Evolutionary conservation across 345 rosid genomes (phyloP), one percentile per base, ranked within the genome.

Genomic region (Euphorbia lathyris): DNA sequence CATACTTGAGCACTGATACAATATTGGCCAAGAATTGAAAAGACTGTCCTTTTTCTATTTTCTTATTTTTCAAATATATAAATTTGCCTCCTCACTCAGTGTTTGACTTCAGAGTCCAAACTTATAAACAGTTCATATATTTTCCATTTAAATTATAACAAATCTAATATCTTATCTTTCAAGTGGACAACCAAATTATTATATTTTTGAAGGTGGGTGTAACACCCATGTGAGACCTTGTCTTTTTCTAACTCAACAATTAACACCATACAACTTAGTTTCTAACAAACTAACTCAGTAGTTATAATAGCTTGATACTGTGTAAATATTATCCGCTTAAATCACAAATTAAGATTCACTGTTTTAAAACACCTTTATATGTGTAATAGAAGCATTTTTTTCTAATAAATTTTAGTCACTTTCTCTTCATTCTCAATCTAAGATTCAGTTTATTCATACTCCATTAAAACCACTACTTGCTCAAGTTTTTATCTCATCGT

Each of bases 121-220:
- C 27, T 64, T 45, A 50, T 40, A 9, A 17, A 59, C 7, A 45
- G 59, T 61, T 34, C 58, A 19, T 36, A 29, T 23, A 40, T 58
- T 75, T 67, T 68, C 55, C 53, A 52, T 51, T 50, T 20, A 34
- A 25, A 60, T 67, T 62, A 55, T 66, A 56, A 29, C 34, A 65
- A 32, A 58, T 63, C 40, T 70, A 43, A 30, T 57, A 47, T 70
- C 52, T 12, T 51, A 32, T 58, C 38, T 69, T n/a, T 51, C 7
- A 51, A 82, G 87, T 87, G 89, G 89, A 83, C 83, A 80, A 83
- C 88, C 79, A 63, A 77, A 87, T 87, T 55, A 87, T 87, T 68
- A 83, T 72, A 64, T 77, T 81, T 59, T 82, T 78, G 78, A 78
- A 82, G 85, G 74, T 66, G 74, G 66, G 74, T 61, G 71, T 71